Evolutionary conservation across 306 rosid genomes (phyloP).

Genomic region (Cicer arietinum): DNA sequence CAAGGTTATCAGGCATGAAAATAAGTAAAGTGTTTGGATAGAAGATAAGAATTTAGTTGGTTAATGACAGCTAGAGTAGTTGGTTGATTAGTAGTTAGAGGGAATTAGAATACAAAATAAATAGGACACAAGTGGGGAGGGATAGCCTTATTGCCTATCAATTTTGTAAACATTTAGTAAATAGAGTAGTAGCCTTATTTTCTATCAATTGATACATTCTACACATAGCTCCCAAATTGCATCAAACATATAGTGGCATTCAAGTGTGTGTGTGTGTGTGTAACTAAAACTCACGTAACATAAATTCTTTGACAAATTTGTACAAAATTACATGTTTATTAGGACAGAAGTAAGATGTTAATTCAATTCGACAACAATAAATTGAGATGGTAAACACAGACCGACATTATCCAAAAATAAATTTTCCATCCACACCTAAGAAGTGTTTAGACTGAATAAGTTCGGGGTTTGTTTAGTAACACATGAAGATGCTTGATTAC

Average conservation of each 20-base stretch:
- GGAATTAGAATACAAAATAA: not conserved
- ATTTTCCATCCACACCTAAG: slow-evolving; percentile 12
- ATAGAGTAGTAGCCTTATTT: not conserved
- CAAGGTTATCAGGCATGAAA: not conserved
- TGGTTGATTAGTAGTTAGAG: not conserved
- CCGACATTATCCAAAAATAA: slow-evolving; percentile 26
- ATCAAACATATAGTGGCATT: not conserved
- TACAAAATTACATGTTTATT: not conserved
- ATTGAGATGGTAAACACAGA: slow-evolving; percentile 33
- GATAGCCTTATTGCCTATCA: not conserved
- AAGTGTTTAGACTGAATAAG: slow-evolving; percentile 6
- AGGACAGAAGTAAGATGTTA: slow-evolving; percentile 15
- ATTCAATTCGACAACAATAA: slow-evolving; percentile 5
- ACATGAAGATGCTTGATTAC: slow-evolving; percentile 51
- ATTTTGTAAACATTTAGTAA: not conserved
- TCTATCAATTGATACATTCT: slow-evolving; percentile 14
- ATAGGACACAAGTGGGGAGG: not conserved
- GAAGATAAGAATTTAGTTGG: not conserved
- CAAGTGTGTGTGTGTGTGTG: not conserved
- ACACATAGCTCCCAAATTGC: not conserved
- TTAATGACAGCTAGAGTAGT: not conserved
- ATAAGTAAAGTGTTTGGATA: not conserved
- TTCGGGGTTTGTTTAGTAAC: not conserved
- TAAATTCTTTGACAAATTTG: slow-evolving; percentile 6
- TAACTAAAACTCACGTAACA: not conserved